Conservation (phyloP, 2,329 filamentous ascomycete species). For the Xylariaceae sp. region DNA sequence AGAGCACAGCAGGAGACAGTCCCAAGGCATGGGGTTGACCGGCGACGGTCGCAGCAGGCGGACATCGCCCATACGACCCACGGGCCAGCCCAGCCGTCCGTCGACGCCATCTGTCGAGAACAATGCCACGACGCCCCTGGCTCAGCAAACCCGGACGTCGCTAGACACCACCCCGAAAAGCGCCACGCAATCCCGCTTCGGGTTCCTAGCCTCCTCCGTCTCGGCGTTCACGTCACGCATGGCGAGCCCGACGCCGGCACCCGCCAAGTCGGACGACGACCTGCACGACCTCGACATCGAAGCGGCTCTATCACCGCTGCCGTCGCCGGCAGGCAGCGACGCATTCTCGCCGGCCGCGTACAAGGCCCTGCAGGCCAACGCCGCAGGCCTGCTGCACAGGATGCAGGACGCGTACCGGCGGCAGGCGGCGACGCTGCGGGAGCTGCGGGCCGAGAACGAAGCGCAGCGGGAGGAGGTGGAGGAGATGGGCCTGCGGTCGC, state of each 20-base stretch:
- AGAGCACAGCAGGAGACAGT: constrained; percentile 21
- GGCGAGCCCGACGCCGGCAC: constrained; percentile 27
- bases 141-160: constrained; percentile 27
- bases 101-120: constrained; percentile 21
- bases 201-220: constrained; percentile 45
- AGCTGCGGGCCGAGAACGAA: constrained; percentile 51
- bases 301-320: constrained; percentile 48
- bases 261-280: constrained; percentile 44
- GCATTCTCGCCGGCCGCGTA: constrained; percentile 56
- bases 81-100: constrained; percentile 34
- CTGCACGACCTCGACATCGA: constrained; percentile 54
- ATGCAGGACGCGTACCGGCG: constrained; percentile 58
- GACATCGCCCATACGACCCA: constrained; percentile 31
- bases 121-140: constrained; percentile 34
- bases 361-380: constrained; percentile 58
- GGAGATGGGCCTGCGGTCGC: constrained; percentile 50
- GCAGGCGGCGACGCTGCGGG: constrained; percentile 47
- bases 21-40: constrained; percentile 41
- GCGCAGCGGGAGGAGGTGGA: constrained; percentile 53
- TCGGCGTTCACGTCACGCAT: constrained; percentile 42
- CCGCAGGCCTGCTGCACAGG: constrained; percentile 49
- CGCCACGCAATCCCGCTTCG: constrained; percentile 39
- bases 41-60: constrained; percentile 36
- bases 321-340: constrained; percentile 42
- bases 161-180: constrained; percentile 35